phyloP scores from a whole-genome alignment of 345 rosid species.

The Chamaenerion angustifolium region DNA sequence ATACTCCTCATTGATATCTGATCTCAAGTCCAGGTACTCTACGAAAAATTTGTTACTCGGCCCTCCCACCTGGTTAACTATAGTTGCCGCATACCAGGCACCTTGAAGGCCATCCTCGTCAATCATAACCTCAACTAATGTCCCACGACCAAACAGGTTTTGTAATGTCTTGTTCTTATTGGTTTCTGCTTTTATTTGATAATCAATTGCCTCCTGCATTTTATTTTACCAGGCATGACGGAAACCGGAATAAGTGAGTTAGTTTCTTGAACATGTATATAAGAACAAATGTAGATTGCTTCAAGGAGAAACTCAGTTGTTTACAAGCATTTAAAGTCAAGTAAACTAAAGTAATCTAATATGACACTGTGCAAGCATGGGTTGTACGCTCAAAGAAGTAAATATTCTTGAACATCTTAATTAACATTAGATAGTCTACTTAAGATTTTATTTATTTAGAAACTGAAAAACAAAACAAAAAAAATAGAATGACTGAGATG shows the following conservation, averaged over 20 bases:
- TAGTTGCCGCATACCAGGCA: constrained; percentile 45
- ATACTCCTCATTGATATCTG: constrained; percentile 29
- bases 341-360: too few species aligned
- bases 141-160: constrained; percentile 12
- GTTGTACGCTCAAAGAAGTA: too few species aligned
- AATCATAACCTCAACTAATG: constrained; percentile 39
- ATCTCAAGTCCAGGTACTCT: constrained; percentile 35
- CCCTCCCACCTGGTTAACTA: constrained; percentile 16
- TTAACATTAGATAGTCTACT: too few species aligned
- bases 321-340: too few species aligned
- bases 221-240: neutral
- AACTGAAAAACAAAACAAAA: too few species aligned
- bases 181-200: neutral
- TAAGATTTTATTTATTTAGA: too few species aligned
- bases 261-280: too few species aligned
- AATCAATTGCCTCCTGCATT: constrained; percentile 2
- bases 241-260: neutral
- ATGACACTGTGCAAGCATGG: too few species aligned
- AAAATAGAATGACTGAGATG: too few species aligned
- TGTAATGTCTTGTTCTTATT: neutral
- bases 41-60: constrained; percentile 20
- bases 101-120: constrained; percentile 64
- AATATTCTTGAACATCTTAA: too few species aligned
- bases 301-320: too few species aligned
- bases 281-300: too few species aligned